phyloP scores from a whole-genome alignment of 441 rosid genomes.

The Cnidoscolus chayamansa region DNA sequence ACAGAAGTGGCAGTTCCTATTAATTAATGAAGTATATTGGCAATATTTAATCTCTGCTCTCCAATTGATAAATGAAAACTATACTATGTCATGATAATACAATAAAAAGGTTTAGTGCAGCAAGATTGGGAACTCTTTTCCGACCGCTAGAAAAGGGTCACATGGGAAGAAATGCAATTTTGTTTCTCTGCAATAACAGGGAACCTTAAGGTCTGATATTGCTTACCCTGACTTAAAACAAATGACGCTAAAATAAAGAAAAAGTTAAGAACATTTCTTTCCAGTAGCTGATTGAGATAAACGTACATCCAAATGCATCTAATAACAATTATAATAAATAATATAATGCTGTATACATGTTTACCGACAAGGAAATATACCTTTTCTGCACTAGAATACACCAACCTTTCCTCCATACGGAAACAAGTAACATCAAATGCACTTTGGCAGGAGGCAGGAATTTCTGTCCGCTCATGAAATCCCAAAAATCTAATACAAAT shows the following conservation, averaged over 20 bases:
- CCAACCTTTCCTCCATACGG: constrained; percentile 80
- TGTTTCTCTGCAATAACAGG: background rate
- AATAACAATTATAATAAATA: background rate
- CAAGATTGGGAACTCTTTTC: background rate
- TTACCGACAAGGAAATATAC: constrained; percentile 31
- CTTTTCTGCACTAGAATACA: constrained; percentile 71
- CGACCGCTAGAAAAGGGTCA: background rate
- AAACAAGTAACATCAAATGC: constrained; percentile 66
- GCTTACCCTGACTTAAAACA: background rate
- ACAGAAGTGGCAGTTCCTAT: background rate
- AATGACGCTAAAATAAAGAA: background rate
- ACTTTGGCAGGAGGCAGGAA: constrained; percentile 62
- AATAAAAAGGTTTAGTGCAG: background rate
- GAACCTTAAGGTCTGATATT: background rate
- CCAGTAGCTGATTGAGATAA: background rate
- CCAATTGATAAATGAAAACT: background rate
- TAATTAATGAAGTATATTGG: background rate
- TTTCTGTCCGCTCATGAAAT: constrained; percentile 52
- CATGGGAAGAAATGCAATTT: background rate
- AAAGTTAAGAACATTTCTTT: background rate
- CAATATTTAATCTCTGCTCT: background rate
- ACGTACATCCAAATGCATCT: background rate
- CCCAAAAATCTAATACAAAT: constrained; percentile 62
- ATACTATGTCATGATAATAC: background rate
- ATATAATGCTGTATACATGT: background rate